Conservation (phyloP, 139 green algal species). For the Pseudopediastrum boryanum region DNA sequence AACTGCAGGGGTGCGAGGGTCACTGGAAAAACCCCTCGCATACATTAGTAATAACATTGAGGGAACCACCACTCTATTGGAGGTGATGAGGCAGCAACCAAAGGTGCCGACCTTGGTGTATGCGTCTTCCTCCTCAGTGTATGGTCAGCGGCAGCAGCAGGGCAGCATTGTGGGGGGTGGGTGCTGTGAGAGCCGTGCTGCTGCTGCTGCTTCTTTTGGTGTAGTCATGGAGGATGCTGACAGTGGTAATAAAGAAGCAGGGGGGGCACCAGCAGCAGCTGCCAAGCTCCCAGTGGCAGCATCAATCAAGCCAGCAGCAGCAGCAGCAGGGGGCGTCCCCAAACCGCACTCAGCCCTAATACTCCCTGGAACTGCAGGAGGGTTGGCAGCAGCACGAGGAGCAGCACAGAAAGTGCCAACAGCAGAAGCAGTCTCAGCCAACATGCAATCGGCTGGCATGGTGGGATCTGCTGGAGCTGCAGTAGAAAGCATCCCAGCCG, state of each 20-base stretch:
- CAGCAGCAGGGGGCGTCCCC: background rate
- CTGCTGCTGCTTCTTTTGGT: constrained; percentile 1
- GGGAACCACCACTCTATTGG: constrained; percentile 71
- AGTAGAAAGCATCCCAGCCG: too few relatives aligned
- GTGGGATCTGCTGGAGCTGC: too few relatives aligned
- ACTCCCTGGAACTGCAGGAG: background rate
- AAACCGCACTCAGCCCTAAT: too few relatives aligned
- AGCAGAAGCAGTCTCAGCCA: too few relatives aligned
- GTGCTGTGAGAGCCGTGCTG: too few relatives aligned
- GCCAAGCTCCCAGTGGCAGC: background rate
- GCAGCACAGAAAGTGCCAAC: background rate
- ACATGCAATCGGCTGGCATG: too few relatives aligned
- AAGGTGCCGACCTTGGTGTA: constrained; percentile 71
- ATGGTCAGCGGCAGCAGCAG: constrained; percentile 72
- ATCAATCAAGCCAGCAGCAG: background rate
- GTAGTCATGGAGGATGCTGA: too few relatives aligned
- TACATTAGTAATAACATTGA: constrained; percentile 81
- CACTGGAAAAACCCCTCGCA: constrained; percentile 67
- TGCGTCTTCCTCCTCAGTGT: constrained; percentile 76
- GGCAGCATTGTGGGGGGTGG: constrained; percentile 40
- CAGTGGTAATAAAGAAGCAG: too few relatives aligned
- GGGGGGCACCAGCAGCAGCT: too few relatives aligned
- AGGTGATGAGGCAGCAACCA: constrained; percentile 57
- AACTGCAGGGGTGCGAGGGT: constrained; percentile 82
- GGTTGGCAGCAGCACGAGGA: background rate